These are phyloP conservation scores for Catenaria anguillulae DNA, from an alignment of 371 early-diverging fungal genomes.

Conservation along the genomic window DNA sequence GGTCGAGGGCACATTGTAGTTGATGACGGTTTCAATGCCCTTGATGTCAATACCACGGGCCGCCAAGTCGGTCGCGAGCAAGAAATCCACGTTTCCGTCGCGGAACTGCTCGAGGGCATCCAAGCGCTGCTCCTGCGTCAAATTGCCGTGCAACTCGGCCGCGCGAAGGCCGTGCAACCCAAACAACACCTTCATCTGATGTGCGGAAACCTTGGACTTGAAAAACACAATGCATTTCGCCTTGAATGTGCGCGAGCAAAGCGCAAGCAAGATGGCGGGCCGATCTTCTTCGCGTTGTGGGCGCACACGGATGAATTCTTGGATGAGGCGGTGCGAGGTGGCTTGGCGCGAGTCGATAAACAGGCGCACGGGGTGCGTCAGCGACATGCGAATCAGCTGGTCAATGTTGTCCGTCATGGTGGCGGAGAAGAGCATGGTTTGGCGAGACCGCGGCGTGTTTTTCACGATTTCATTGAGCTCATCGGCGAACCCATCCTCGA, in stretches of 20 bases:
- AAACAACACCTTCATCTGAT: conserved; percentile 92
- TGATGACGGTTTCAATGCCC: conserved; percentile 96
- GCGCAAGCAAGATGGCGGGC: conserved; percentile 63
- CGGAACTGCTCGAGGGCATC: conserved; percentile 87
- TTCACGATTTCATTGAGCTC: conserved; percentile 93
- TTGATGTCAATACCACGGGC: conserved; percentile 98
- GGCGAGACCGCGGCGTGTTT: conserved; percentile 73
- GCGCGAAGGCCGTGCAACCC: conserved; percentile 79
- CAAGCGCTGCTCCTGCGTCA: conserved; percentile 87
- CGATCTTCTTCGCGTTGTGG: conserved; percentile 64
- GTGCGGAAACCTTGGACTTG: conserved; percentile 78
- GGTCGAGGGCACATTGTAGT: conserved; percentile 95
- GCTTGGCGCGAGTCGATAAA: conserved; percentile 69
- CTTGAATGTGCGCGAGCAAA: conserved; percentile 71
- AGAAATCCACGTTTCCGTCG: conserved; percentile 63
- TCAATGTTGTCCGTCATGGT: conserved; percentile 99
- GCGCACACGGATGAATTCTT: conserved; percentile 95
- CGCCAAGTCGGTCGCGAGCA: conserved; percentile 98
- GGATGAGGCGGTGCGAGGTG: conserved; percentile 60
- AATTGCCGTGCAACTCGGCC: conserved; percentile 95
- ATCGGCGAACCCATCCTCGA: conserved; percentile 97
- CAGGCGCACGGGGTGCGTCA: conserved; percentile 77
- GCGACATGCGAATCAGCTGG: conserved; percentile 79
- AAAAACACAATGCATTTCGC: conserved; percentile 78
- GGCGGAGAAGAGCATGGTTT: conserved; percentile 98